Percentiles rank a stretch among this genome's conserved stretches.
Conservation (phyloP, 179 eudicot species). For the Beta corolliflora region DNA sequence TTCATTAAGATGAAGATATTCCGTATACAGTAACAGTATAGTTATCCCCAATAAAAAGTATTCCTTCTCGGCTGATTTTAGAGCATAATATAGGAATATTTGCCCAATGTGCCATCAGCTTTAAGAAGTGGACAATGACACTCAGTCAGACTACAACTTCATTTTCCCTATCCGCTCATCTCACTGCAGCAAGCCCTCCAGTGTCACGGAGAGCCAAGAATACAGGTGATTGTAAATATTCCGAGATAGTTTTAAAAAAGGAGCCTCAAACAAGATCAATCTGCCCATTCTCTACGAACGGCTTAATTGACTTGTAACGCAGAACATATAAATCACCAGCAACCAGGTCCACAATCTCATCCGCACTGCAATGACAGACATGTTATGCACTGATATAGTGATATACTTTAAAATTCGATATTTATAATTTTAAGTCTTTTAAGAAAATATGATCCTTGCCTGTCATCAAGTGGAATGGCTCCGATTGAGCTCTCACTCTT, state of each 20-base stretch:
- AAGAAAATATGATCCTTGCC: slow-evolving; percentile 38
- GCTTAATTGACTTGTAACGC: slow-evolving; percentile 78
- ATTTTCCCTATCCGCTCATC: not conserved
- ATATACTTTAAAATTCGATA: not conserved
- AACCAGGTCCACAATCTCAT: slow-evolving; percentile 73
- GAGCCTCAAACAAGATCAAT: slow-evolving; percentile 72
- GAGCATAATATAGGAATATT: not conserved
- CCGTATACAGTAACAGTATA: not conserved
- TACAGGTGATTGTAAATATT: not conserved
- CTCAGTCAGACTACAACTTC: not conserved
- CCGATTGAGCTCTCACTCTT: slow-evolving; percentile 73
- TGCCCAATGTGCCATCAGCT: not conserved
- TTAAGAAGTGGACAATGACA: not conserved
- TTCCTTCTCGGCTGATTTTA: not conserved
- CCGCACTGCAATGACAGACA: slow-evolving; percentile 50
- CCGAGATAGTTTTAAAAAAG: not conserved
- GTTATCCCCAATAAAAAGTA: not conserved
- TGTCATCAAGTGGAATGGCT: slow-evolving; percentile 80
- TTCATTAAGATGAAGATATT: too few species aligned
- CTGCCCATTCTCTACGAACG: slow-evolving; percentile 66
- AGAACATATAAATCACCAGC: slow-evolving; percentile 78
- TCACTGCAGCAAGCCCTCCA: slow-evolving; percentile 9
- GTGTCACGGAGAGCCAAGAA: not conserved
- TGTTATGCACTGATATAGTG: not conserved
- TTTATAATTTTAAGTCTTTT: not conserved